Evolutionary conservation across 2,329 filamentous ascomycete genomes (phyloP).

Genomic region (Nemania sp.): DNA sequence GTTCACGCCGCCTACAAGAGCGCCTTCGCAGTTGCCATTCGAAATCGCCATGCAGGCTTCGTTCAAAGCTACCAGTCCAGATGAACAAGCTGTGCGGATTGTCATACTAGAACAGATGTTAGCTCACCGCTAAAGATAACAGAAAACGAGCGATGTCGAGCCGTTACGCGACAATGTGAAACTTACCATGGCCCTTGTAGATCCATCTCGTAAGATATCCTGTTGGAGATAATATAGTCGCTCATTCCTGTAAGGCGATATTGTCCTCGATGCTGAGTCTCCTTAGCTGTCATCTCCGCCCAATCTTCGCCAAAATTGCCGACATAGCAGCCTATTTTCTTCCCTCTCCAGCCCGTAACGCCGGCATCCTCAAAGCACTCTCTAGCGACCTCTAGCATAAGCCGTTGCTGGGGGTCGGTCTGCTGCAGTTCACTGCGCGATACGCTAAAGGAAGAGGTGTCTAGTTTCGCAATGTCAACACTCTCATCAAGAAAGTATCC

Average conservation of each 20-base stretch:
- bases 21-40: conserved; percentile 19
- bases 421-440: neutral
- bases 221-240: conserved; percentile 38
- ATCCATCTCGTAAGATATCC: conserved; percentile 35
- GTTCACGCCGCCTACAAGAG: conserved; percentile 25
- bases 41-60: conserved; percentile 25
- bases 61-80: conserved; percentile 22
- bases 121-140: no score
- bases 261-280: conserved; percentile 28
- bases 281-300: conserved; percentile 28
- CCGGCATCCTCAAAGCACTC: conserved; percentile 40
- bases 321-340: conserved; percentile 39
- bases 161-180: no score
- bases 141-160: no score
- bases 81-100: conserved; percentile 27
- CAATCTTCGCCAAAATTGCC: conserved; percentile 41
- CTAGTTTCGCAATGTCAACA: conserved; percentile 1
- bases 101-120: conserved; percentile 15
- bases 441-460: neutral
- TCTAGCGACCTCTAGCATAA: conserved; percentile 35
- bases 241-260: conserved; percentile 18
- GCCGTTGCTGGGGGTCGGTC: neutral
- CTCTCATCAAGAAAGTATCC: conserved; percentile 27
- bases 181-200: conserved; percentile 31
- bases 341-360: conserved; percentile 36